phyloP scores from a whole-genome alignment of 768 basidiomycete genomes.

The Hemileccinum rubropunctum region DNA sequence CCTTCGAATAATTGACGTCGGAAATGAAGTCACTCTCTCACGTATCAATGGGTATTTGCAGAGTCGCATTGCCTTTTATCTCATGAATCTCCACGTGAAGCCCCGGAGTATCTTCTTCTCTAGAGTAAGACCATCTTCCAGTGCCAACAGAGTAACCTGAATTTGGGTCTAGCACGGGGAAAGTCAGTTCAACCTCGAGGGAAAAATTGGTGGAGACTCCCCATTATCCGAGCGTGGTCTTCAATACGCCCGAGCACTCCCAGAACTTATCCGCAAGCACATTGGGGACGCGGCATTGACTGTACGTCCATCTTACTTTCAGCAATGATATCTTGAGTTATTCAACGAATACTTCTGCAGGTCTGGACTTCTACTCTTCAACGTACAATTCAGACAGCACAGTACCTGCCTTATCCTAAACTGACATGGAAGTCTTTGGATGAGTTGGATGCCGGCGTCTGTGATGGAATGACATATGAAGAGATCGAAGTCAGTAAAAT shows the following conservation, averaged over 20 bases:
- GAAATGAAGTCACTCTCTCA: constrained; percentile 80
- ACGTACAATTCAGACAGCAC: constrained; percentile 89
- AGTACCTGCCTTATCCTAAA: constrained; percentile 79
- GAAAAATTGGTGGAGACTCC: constrained; percentile 98
- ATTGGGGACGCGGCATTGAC: constrained; percentile 87
- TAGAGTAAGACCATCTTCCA: constrained; percentile 54
- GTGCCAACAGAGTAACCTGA: constrained; percentile 6
- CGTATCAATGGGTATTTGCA: constrained; percentile 94
- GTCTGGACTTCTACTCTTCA: constrained; percentile 99
- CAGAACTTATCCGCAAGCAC: constrained; percentile 83
- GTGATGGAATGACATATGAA: constrained; percentile 99
- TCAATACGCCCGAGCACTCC: constrained; percentile 83
- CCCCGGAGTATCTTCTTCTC: constrained; percentile 97
- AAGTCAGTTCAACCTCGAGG: constrained; percentile 93
- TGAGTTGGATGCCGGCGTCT: constrained; percentile 98
- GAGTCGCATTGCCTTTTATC: constrained; percentile 95
- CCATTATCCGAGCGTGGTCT: constrained; percentile 79
- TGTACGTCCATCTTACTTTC: constrained; percentile 39
- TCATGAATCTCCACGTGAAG: constrained; percentile 98
- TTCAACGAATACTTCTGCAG: constrained; percentile 36
- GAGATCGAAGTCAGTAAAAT: constrained; percentile 80
- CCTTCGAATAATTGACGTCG: constrained; percentile 90
- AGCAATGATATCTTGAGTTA: not conserved
- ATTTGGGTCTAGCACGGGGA: constrained; percentile 78
- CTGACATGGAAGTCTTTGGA: constrained; percentile 99